These are phyloP conservation scores for Dipteronia dyeriana DNA, from an alignment of 345 rosid species.

Conservation along the genomic window DNA sequence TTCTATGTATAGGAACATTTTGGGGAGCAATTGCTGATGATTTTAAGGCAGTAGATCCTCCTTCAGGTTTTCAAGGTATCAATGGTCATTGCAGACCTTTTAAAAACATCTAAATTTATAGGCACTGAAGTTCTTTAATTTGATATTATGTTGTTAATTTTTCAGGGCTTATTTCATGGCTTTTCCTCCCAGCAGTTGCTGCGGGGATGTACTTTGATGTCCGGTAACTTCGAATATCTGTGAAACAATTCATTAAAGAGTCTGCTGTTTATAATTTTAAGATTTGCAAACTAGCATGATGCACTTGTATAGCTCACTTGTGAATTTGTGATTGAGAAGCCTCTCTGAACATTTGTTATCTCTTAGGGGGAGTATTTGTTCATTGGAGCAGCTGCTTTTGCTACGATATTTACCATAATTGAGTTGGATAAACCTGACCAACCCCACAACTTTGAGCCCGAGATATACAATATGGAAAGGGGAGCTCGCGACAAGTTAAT, in stretches of 20 bases:
- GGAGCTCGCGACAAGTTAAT: conserved; percentile 91
- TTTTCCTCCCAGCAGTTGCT: conserved; percentile 83
- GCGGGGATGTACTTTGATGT: conserved; percentile 68
- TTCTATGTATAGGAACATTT: conserved; percentile 44
- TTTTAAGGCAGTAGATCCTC: conserved; percentile 58
- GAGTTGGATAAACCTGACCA: conserved; percentile 93
- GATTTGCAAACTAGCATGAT: too few species aligned
- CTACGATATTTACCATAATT: conserved; percentile 60
- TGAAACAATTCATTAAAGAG: not conserved
- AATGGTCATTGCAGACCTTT: not conserved
- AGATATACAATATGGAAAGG: conserved; percentile 81
- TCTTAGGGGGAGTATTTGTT: conserved; percentile 76
- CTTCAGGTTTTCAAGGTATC: conserved; percentile 80
- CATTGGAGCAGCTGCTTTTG: conserved; percentile 78
- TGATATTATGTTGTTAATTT: conserved; percentile 1
- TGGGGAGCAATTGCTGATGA: conserved; percentile 78
- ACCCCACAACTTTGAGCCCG: conserved; percentile 94
- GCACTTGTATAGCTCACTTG: too few species aligned
- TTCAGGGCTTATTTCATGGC: conserved; percentile 76
- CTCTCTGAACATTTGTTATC: not conserved
- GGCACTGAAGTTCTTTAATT: not conserved
- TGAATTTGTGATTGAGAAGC: conserved; percentile 1
- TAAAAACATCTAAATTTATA: not conserved
- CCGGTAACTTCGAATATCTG: conserved; percentile 47
- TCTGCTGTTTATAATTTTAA: too few species aligned